A percentile compares a stretch with the other conserved stretches of the same genome.
These are phyloP conservation scores for Trypanosoma avium DNA, from an alignment of 208 protist genomes.

Conservation along the genomic window DNA sequence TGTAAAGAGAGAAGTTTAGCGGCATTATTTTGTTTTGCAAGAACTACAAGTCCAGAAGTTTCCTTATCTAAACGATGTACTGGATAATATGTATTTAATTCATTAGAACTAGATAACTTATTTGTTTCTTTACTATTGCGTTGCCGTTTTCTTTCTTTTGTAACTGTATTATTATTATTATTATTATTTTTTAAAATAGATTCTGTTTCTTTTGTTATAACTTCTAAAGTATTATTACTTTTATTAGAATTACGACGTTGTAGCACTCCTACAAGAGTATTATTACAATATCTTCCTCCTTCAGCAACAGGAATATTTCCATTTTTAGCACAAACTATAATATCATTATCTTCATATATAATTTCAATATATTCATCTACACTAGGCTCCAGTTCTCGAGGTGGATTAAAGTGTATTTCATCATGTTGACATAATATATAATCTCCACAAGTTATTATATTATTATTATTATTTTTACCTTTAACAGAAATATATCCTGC, in stretches of 20 bases:
- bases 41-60: conserved; percentile 77
- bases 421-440: conserved; percentile 59
- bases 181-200: too few species aligned
- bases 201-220: too few species aligned
- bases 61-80: conserved; percentile 90
- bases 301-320: conserved; percentile 81
- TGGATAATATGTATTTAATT: conserved; percentile 9
- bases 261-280: conserved; percentile 70
- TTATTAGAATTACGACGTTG: conserved; percentile 15
- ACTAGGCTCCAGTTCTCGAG: conserved; percentile 62
- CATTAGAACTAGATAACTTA: neutral
- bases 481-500: conserved; percentile 50
- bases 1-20: conserved; percentile 38
- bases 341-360: conserved; percentile 49
- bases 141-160: neutral
- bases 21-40: conserved; percentile 36
- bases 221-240: neutral
- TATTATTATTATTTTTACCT: conserved; percentile 17
- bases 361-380: conserved; percentile 64
- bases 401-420: conserved; percentile 56
- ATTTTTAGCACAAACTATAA: conserved; percentile 76
- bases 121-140: neutral
- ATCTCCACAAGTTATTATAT: neutral
- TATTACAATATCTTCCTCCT: conserved; percentile 79
- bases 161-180: too few species aligned